Evolutionary conservation across 2,329 filamentous ascomycete species (phyloP), one percentile per base, ranked within the genome.

Genomic region (Ilyonectria destructans): DNA sequence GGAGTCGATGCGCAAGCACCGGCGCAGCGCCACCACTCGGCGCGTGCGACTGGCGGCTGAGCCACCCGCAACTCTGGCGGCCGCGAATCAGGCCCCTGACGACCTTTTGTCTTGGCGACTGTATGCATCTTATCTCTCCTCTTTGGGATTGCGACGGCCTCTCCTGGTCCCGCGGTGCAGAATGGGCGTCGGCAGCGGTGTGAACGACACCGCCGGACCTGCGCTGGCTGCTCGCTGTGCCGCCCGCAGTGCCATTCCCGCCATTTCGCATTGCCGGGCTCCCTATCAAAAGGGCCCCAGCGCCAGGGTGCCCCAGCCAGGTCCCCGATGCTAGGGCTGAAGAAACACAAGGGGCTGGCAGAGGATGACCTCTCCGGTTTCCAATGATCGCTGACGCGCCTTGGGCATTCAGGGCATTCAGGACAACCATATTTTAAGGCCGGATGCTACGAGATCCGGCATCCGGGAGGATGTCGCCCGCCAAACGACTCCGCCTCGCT

Each of bases 281-380:
- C 57, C 57, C 26, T 26, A 59, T 49, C 45, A 9, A 12, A 19
- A 13, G n/a, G 12, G 8, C 35, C 58, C 58, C 29, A 21, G 40
- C 35, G 2, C 49, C 33, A 19, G 15, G 15, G 7, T 15, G 12
- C 58, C 58, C 58, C 48, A 17, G 46, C 17, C 15, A 52, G 58
- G 58, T 60, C 58, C 46, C 58, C 58, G 58, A 60, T 60, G 33
- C 58, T 52, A 60, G 46, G 46, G 58, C 58, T 60, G 48, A 52
- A 56, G 43, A 40, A 59, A 51, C 26, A 49, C 57, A 59, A 51
- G 57, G 45, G 45, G 57, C 45, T 49, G 45, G 29, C 17, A 21
- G 45, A n/a, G 26, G 35, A 59, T n/a, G 40, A 8, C 40, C 7
- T 43, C 40, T 17, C n/a, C 3, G 37, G 17, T 17, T 43, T 17